A percentile compares a stretch with the other conserved stretches of the same genome.
Conservation (phyloP, 2,329 filamentous ascomycete species). For the Ceratocystis albifundus region DNA sequence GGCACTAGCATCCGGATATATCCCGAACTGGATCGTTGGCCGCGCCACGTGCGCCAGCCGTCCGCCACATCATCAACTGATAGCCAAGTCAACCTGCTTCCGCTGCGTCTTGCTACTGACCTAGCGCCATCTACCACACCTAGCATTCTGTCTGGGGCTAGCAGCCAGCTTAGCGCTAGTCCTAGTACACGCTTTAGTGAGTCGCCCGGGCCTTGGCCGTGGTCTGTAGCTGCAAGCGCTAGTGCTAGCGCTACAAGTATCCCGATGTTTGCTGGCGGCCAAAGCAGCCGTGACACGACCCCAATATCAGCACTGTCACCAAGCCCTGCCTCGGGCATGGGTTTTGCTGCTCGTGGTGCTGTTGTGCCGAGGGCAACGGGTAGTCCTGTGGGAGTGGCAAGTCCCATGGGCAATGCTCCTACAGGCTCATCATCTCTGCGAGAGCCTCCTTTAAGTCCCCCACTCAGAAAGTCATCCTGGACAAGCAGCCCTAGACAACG, state of each 20-base stretch:
- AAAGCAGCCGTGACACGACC: conserved; percentile 66
- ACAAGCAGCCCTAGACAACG: conserved; percentile 36
- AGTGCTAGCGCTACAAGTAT: conserved; percentile 13
- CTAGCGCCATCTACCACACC: conserved; percentile 57
- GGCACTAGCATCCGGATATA: conserved; percentile 14
- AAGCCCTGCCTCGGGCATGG: conserved; percentile 48
- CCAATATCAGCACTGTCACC: conserved; percentile 68
- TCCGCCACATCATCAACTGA: conserved; percentile 13
- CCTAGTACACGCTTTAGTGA: conserved; percentile 66
- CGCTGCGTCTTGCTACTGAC: conserved; percentile 49
- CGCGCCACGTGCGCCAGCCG: conserved; percentile 15
- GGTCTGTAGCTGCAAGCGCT: conserved; percentile 16
- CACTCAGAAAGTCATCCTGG: conserved; percentile 25
- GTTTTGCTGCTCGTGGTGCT: conserved; percentile 29
- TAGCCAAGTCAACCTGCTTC: conserved; percentile 28
- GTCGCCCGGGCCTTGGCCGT: conserved; percentile 46
- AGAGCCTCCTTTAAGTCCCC: conserved; percentile 31
- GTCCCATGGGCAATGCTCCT: neutral
- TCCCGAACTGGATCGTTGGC: conserved; percentile 22
- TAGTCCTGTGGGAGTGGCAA: neutral
- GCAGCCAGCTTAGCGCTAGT: conserved; percentile 53
- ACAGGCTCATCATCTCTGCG: neutral
- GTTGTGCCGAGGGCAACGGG: neutral
- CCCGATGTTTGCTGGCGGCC: conserved; percentile 31
- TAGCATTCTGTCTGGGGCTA: conserved; percentile 47